A percentile compares a stretch with the other conserved stretches of the same genome.
Conservation (phyloP, 306 rosid genomes). For the Cucurbita pepo region DNA sequence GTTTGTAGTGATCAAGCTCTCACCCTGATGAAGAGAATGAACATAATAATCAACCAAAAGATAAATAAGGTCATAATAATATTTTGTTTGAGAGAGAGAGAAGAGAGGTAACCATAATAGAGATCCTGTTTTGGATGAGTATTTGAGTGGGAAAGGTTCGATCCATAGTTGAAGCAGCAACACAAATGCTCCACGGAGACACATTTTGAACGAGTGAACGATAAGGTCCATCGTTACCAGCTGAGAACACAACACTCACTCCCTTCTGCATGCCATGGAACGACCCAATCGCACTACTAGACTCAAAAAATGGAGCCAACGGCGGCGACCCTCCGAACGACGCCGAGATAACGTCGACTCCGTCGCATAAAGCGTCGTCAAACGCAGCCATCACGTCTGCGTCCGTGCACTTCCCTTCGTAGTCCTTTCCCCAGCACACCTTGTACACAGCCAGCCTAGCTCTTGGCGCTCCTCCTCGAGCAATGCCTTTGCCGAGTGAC, state of each 20-base stretch:
- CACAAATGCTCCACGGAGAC: conserved; percentile 35
- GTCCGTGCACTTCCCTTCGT: conserved; percentile 19
- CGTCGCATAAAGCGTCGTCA: conserved; percentile 40
- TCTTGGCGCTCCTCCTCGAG: conserved; percentile 40
- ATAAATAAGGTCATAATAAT: too few species aligned
- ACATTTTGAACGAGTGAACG: conserved; percentile 34
- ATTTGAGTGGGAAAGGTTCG: conserved; percentile 27
- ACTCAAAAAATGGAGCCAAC: conserved; percentile 10
- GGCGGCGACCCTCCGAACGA: conserved; percentile 34
- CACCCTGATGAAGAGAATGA: conserved; percentile 16
- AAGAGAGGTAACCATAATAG: conserved; percentile 2
- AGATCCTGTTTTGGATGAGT: conserved; percentile 8
- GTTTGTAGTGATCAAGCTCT: conserved; percentile 25
- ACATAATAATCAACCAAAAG: background rate
- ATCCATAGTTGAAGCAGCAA: conserved; percentile 46
- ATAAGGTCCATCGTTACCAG: conserved; percentile 35
- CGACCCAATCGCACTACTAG: conserved; percentile 22
- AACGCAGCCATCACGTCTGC: conserved; percentile 43
- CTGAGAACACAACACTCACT: conserved; percentile 35
- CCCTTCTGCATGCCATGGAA: conserved; percentile 42
- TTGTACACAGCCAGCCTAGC: conserved; percentile 44
- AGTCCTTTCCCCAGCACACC: conserved; percentile 34
- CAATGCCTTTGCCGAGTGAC: conserved; percentile 19
- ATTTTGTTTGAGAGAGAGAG: too few species aligned
- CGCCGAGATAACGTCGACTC: conserved; percentile 36